phyloP scores from a whole-genome alignment of 371 early-diverging fungal species.

The Blakeslea trispora region DNA sequence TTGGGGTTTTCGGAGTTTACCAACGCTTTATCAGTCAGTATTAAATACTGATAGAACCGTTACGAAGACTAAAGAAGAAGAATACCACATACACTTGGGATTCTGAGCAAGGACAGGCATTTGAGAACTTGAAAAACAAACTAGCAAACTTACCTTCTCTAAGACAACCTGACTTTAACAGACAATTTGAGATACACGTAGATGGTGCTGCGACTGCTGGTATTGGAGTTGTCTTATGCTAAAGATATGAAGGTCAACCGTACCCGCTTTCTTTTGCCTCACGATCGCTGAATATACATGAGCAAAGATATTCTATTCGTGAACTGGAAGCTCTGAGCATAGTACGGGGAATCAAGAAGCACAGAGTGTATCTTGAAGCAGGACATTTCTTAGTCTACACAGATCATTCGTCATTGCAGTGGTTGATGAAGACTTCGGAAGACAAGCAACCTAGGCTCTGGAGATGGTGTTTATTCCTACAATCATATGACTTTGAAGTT shows the following conservation, averaged over 20 bases:
- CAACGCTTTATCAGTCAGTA: too few relatives aligned
- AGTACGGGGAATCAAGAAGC: slow-evolving; percentile 8
- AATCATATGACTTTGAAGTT: slow-evolving; percentile 4
- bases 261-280: slow-evolving; percentile 12
- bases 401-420: slow-evolving; percentile 10
- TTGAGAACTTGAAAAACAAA: too few relatives aligned
- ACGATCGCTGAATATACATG: slow-evolving; percentile 1
- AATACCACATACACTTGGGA: too few relatives aligned
- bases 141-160: too few relatives aligned
- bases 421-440: slow-evolving; percentile 6
- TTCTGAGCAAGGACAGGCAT: too few relatives aligned
- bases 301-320: slow-evolving; percentile 4
- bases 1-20: too few relatives aligned
- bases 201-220: slow-evolving; percentile 1
- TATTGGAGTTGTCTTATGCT: slow-evolving; percentile 5
- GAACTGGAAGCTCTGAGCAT: slow-evolving; percentile 5
- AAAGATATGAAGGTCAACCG: not conserved
- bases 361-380: slow-evolving; percentile 6
- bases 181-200: too few relatives aligned
- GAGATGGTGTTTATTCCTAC: slow-evolving; percentile 6
- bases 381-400: slow-evolving; percentile 7
- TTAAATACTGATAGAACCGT: too few relatives aligned
- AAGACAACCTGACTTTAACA: too few relatives aligned
- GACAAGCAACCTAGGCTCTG: slow-evolving; percentile 1
- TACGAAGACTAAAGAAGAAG: too few relatives aligned